phyloP scores from a whole-genome alignment of 495 filamentous ascomycete genomes.

The Trichoderma gamsii region DNA sequence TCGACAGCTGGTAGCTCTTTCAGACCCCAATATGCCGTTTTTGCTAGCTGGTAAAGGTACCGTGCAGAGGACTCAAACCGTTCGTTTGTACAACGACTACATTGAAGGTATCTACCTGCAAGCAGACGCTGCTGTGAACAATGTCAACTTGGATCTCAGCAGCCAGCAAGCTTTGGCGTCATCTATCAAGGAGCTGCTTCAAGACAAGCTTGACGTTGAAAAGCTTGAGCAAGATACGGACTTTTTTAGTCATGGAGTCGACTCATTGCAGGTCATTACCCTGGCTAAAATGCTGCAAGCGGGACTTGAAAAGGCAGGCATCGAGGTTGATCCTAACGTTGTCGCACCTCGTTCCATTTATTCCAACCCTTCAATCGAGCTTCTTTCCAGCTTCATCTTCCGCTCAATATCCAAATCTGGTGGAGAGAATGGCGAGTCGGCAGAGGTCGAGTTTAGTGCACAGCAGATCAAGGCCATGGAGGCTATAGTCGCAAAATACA shows the following conservation, averaged over 20 bases:
- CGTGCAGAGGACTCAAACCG: conserved; percentile 40
- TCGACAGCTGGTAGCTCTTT: conserved; percentile 36
- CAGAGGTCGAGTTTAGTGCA: not conserved
- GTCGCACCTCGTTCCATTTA: not conserved
- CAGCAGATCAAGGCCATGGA: not conserved
- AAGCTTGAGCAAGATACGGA: conserved; percentile 34
- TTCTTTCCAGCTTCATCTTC: not conserved
- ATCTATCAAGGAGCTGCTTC: conserved; percentile 34
- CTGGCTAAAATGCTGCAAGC: not conserved
- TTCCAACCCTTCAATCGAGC: not conserved
- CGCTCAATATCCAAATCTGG: not conserved
- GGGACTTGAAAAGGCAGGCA: not conserved
- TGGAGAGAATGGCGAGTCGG: not conserved
- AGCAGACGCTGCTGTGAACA: not conserved
- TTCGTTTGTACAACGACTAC: conserved; percentile 47
- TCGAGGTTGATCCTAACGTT: not conserved
- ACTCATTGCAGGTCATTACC: conserved; percentile 31
- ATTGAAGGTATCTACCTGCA: conserved; percentile 45
- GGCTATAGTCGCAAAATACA: not conserved
- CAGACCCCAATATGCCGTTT: conserved; percentile 46
- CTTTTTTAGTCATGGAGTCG: conserved; percentile 41
- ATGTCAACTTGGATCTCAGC: conserved; percentile 21
- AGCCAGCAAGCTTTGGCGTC: conserved; percentile 27
- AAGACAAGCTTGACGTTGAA: conserved; percentile 24
- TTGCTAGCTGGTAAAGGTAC: conserved; percentile 51